Conservation (phyloP, 768 basidiomycete genomes). For the Agrocybe praecox region DNA sequence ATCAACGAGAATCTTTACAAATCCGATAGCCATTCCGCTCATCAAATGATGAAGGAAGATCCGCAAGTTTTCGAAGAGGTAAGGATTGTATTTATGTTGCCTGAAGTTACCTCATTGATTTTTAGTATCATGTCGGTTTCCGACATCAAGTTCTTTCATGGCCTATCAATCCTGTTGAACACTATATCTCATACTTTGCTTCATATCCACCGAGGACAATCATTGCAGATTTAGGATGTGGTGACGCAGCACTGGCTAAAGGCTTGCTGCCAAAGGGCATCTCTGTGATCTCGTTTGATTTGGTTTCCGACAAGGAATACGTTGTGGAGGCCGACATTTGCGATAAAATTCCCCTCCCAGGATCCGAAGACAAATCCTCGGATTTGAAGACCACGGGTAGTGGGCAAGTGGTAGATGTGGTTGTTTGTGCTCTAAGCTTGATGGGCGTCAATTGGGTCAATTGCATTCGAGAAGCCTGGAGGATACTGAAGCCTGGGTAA, state of each 20-base stretch:
- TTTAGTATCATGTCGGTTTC: conserved; percentile 91
- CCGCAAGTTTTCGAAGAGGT: conserved; percentile 86
- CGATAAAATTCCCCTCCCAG: conserved; percentile 79
- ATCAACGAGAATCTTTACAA: conserved; percentile 96
- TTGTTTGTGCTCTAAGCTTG: conserved; percentile 90
- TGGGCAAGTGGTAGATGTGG: conserved; percentile 87
- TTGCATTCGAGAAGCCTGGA: conserved; percentile 87
- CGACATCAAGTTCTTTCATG: conserved; percentile 89
- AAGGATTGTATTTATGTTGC: conserved; percentile 12
- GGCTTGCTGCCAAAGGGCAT: conserved; percentile 69
- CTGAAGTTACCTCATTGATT: neutral
- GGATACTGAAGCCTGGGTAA: conserved; percentile 83
- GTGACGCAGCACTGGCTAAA: conserved; percentile 87
- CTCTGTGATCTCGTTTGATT: conserved; percentile 77
- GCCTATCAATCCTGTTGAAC: conserved; percentile 92
- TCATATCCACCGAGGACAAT: conserved; percentile 67
- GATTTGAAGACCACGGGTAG: conserved; percentile 45
- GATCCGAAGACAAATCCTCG: conserved; percentile 52
- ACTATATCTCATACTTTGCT: conserved; percentile 70
- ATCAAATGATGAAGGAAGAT: conserved; percentile 82
- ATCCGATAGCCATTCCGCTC: conserved; percentile 72
- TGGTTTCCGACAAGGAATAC: conserved; percentile 72
- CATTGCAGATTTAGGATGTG: conserved; percentile 94
- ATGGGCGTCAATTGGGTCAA: conserved; percentile 98
- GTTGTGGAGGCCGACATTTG: conserved; percentile 94